These are phyloP conservation scores for Solanum ossicruentum DNA, from an alignment of 257 asterid genomes.

Conservation along the genomic window DNA sequence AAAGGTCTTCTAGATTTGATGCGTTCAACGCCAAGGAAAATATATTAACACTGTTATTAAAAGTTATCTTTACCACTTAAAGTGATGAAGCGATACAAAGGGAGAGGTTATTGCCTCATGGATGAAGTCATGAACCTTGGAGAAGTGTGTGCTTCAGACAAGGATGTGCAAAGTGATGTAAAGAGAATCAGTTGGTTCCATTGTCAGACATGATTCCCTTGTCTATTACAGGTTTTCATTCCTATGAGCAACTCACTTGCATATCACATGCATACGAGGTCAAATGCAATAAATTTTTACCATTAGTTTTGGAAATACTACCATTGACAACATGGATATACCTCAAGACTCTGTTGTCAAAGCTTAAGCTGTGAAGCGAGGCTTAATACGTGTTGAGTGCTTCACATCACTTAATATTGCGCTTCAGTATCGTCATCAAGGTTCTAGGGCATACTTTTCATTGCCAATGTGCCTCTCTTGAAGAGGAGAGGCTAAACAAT, in stretches of 20 bases:
- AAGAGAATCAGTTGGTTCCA: neutral
- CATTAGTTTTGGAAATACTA: neutral
- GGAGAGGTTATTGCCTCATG: neutral
- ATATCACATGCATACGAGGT: neutral
- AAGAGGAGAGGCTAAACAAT: neutral
- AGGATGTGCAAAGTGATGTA: neutral
- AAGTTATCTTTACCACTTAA: neutral
- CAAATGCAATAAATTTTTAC: neutral
- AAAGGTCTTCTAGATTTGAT: neutral
- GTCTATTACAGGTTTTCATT: neutral
- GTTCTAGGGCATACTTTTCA: neutral
- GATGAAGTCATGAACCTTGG: neutral
- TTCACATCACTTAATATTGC: neutral
- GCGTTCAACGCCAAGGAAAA: neutral
- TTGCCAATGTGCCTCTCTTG: neutral
- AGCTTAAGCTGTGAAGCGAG: neutral
- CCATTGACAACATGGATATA: neutral
- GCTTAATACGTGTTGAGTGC: neutral
- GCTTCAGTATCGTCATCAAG: neutral
- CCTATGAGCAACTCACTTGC: neutral
- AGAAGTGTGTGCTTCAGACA: neutral
- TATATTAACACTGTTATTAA: neutral
- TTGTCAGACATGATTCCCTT: neutral
- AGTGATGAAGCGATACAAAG: neutral
- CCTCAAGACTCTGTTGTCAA: neutral